phyloP scores from a whole-genome alignment of 73 alveolate species.

The Paramecium biaurelia region DNA sequence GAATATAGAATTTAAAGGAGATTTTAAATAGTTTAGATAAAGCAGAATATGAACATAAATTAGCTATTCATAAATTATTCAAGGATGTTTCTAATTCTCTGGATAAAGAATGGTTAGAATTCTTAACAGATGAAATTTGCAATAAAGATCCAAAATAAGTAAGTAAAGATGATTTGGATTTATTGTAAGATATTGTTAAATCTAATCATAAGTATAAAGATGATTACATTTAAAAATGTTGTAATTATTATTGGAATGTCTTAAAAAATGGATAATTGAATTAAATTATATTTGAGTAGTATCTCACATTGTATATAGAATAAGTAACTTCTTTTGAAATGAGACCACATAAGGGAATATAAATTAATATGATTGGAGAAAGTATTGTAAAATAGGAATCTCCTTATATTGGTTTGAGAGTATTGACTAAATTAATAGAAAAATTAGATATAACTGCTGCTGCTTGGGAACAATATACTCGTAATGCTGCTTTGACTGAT shows the following conservation, averaged over 20 bases:
- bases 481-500: conserved; percentile 5
- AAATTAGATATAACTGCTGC: conserved; percentile 1
- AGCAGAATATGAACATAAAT: conserved; percentile 74
- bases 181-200: conserved; percentile 68
- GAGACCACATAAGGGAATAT: conserved; percentile 7
- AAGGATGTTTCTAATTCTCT: conserved; percentile 64
- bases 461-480: conserved; percentile 31
- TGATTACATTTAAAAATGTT: neutral
- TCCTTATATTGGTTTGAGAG: neutral
- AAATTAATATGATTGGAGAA: neutral
- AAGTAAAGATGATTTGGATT: conserved; percentile 70
- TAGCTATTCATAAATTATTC: conserved; percentile 76
- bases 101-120: conserved; percentile 51
- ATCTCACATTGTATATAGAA: neutral
- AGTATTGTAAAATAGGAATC: neutral
- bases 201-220: conserved; percentile 49
- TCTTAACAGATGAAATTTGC: conserved; percentile 60
- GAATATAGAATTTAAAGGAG: conserved; percentile 66
- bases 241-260: neutral
- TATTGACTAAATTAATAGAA: conserved; percentile 5
- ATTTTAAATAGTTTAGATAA: conserved; percentile 73
- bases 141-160: conserved; percentile 64
- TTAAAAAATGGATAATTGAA: neutral
- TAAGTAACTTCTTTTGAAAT: conserved; percentile 36
- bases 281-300: conserved; percentile 20